phyloP scores from a whole-genome alignment of 495 filamentous ascomycete species.

The Penicillium angulare region DNA sequence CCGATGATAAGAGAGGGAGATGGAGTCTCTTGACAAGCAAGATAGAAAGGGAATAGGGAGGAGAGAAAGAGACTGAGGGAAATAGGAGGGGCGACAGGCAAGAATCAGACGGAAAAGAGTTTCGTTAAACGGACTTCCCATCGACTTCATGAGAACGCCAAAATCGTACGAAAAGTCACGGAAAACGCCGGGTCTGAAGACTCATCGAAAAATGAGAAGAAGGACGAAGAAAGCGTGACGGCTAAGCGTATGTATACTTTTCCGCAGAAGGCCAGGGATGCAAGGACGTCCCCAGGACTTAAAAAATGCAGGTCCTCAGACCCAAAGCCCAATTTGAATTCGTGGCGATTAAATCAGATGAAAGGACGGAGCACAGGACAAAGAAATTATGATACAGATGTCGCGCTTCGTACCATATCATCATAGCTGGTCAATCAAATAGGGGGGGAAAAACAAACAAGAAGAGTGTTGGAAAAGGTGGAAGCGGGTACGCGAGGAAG shows the following conservation, averaged over 20 bases:
- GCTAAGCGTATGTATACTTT: constrained; percentile 21
- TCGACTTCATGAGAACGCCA: constrained; percentile 20
- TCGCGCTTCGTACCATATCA: constrained; percentile 23
- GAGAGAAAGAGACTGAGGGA: neutral
- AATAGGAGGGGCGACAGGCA: neutral
- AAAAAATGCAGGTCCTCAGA: constrained; percentile 24
- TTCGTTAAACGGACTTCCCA: constrained; percentile 2
- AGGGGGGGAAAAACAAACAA: neutral
- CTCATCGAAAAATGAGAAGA: constrained; percentile 1
- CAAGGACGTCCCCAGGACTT: constrained; percentile 7
- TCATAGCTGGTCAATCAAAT: too few species aligned
- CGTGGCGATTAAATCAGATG: constrained; percentile 8
- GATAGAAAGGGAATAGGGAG: neutral
- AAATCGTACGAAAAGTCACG: constrained; percentile 12
- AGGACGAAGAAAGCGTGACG: constrained; percentile 5
- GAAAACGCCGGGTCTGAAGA: constrained; percentile 23
- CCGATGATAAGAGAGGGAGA: neutral
- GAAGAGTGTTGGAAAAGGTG: neutral
- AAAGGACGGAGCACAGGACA: constrained; percentile 9
- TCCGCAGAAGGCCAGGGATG: neutral
- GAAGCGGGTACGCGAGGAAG: too few species aligned
- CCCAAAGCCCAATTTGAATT: constrained; percentile 9
- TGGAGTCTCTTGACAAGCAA: neutral
- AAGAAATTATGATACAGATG: constrained; percentile 35
- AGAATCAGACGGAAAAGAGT: neutral